These are phyloP conservation scores for Eucalyptus cloeziana DNA, from an alignment of 345 rosid species.

Conservation along the genomic window DNA sequence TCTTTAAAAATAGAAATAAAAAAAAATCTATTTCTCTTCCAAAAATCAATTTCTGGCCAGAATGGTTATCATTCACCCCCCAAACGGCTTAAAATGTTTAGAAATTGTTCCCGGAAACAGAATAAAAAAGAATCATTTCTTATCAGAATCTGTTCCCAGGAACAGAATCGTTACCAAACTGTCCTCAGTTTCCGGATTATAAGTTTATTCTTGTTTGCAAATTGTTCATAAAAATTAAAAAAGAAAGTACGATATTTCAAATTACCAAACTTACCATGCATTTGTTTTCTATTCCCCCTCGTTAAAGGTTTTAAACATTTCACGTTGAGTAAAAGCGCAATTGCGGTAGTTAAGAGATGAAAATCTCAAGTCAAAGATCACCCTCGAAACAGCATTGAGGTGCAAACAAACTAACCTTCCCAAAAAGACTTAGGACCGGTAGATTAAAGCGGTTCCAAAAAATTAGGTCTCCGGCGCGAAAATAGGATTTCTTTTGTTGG, in stretches of 20 bases:
- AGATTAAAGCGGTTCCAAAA: background rate
- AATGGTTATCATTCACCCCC: too few species aligned
- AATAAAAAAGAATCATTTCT: too few species aligned
- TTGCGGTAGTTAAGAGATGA: background rate
- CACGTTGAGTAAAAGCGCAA: background rate
- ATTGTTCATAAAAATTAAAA: background rate
- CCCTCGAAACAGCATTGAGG: background rate
- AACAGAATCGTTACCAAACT: too few species aligned
- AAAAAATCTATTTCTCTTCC: too few species aligned
- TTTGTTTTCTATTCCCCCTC: background rate
- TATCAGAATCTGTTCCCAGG: fast-evolving
- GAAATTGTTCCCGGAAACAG: too few species aligned
- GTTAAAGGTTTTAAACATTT: background rate
- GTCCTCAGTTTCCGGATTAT: background rate
- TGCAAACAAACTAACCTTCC: background rate
- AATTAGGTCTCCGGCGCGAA: background rate
- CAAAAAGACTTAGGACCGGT: background rate
- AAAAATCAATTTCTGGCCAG: too few species aligned
- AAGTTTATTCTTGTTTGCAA: background rate
- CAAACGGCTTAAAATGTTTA: too few species aligned
- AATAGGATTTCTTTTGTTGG: background rate
- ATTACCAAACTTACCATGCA: background rate
- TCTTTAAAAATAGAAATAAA: too few species aligned
- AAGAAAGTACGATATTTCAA: background rate
- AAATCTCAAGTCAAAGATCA: background rate